A percentile compares a stretch with the other conserved stretches of the same genome.
phyloP scores from a whole-genome alignment of 1,284 basidiomycete species.

The Pseudozyma thailandica region DNA sequence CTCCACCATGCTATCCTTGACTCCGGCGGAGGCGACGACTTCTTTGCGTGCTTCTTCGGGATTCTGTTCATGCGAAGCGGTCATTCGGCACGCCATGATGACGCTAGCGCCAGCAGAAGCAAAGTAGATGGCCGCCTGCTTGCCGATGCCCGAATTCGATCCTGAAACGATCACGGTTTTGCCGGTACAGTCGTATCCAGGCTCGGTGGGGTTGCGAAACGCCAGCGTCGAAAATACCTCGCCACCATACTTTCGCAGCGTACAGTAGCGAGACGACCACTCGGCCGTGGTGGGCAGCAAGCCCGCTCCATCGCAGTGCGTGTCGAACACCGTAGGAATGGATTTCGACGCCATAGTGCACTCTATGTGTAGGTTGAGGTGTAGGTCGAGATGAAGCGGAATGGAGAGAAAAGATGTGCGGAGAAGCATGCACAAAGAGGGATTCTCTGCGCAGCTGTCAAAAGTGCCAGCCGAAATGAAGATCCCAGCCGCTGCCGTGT shows the following conservation, averaged over 20 bases:
- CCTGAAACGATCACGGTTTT: constrained; percentile 58
- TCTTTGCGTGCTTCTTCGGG: constrained; percentile 49
- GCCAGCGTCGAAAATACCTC: constrained; percentile 14
- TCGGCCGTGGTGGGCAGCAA: constrained; percentile 35
- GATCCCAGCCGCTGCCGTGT: too few relatives aligned
- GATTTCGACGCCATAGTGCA: not conserved
- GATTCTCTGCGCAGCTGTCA: too few relatives aligned
- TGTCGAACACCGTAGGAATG: constrained; percentile 52
- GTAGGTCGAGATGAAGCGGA: not conserved
- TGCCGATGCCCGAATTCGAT: constrained; percentile 56
- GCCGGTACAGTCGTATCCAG: constrained; percentile 41
- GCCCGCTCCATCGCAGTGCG: constrained; percentile 56
- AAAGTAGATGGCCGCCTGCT: constrained; percentile 50
- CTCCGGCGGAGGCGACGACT: constrained; percentile 15
- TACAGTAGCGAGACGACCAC: constrained; percentile 41
- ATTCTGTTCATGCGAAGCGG: constrained; percentile 54
- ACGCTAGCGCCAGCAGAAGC: constrained; percentile 51
- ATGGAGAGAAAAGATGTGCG: too few relatives aligned
- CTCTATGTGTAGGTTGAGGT: not conserved
- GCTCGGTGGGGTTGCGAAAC: constrained; percentile 17
- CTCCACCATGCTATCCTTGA: constrained; percentile 37
- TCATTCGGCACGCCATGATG: constrained; percentile 55
- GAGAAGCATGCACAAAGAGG: too few relatives aligned
- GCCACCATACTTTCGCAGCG: constrained; percentile 26
- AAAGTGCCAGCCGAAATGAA: too few relatives aligned